Base-by-base conservation (phyloP, 495 filamentous ascomycete genomes). In the Hypoxylon intermedium region DNA sequence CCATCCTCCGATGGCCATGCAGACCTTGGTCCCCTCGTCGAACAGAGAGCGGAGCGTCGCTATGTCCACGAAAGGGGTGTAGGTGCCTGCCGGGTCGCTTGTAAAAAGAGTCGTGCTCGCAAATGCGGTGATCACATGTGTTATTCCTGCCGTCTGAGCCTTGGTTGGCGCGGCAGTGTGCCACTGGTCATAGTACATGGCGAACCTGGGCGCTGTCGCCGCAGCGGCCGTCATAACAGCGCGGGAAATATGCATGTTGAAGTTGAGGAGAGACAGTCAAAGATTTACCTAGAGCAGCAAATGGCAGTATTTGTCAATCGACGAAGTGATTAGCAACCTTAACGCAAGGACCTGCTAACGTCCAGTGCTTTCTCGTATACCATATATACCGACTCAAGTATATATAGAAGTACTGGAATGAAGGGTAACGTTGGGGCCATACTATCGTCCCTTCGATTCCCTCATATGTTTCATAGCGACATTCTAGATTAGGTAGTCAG, bases 1-100 rank as follows among this genome's bases (percentile, higher is more conserved):
- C 84, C 85, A 88, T 47, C 85, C 85, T 9, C 85, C 86, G 43
- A 89, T 79, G 3, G 85, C 83, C 60, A 87, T 75, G 72, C 86
- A 82, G 2, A 88, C 63, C 68, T 83, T 82, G 18, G 82, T 81
- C 11, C 75, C 75, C 0, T 78, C 63, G 16, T 77, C 64, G 65
- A 87, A 87, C 30, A 81, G 75, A 51, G 73, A 67, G 42, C 85
- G 80, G 49, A 83, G 73, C 3, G 58, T 75, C 0, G 72, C 67
- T 9, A 82, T 68, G 18, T 77, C 59, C 57, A 81, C 79, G 57
- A 86, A 87, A 2, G 78, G 77, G 1, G 80, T 75, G 58, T 74
- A 77, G 26, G 74, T 76, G 2, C 73, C 65, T 16, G 69, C 54
- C 12, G 78, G 67, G 15, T 79, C 67, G 44, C 74, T 75, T 0